Conservation (phyloP, 2,329 filamentous ascomycete species). For the Curvularia sp. region DNA sequence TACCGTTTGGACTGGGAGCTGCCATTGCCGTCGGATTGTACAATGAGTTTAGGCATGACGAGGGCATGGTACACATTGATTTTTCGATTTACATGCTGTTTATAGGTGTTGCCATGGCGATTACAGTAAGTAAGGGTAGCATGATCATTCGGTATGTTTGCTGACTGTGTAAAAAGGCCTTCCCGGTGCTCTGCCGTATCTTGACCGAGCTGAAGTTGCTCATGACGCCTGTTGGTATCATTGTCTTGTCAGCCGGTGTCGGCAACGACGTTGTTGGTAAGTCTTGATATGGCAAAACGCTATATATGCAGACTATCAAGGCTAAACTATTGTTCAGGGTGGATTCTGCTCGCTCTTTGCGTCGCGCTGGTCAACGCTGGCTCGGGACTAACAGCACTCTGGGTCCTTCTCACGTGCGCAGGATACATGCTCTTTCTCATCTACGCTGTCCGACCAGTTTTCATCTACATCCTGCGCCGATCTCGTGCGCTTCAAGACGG, state of each 20-base stretch:
- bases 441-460: constrained; percentile 74
- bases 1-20: constrained; percentile 83
- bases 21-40: constrained; percentile 84
- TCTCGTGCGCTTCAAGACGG: constrained; percentile 85
- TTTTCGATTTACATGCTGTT: constrained; percentile 76
- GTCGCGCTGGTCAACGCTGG: constrained; percentile 91
- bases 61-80: constrained; percentile 62
- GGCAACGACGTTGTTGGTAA: constrained; percentile 82
- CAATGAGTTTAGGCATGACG: constrained; percentile 70
- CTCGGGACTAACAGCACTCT: constrained; percentile 82
- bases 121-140: constrained; percentile 66
- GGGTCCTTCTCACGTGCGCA: constrained; percentile 76
- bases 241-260: constrained; percentile 87
- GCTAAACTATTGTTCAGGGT: constrained; percentile 57
- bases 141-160: not conserved
- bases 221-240: constrained; percentile 81
- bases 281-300: constrained; percentile 10
- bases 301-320: not conserved
- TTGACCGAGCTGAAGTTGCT: constrained; percentile 89
- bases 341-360: constrained; percentile 91
- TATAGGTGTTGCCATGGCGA: constrained; percentile 90
- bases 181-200: constrained; percentile 93
- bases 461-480: constrained; percentile 75
- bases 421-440: constrained; percentile 80
- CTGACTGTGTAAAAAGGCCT: constrained; percentile 57